Base-by-base conservation (phyloP, 495 filamentous ascomycete species). In the Penicillium goetzii region DNA sequence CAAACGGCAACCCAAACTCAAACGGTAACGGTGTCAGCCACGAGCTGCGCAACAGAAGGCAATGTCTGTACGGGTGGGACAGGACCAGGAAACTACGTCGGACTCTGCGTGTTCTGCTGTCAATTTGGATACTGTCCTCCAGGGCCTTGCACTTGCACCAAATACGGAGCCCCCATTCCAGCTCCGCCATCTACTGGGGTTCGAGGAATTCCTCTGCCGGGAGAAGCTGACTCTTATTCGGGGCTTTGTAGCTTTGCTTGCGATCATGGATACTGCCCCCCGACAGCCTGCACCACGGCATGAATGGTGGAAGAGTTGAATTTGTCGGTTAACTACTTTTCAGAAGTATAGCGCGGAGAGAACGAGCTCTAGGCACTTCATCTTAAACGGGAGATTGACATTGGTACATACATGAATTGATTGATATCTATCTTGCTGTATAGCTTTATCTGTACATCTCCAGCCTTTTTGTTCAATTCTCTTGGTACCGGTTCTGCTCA, bases 191-290 rank as follows among this genome's bases (percentile, higher is more conserved):
- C 53, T 1, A 73, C 65, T 1, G 72, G 72, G 3, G 61, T 49
- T 2, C 60, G 59, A n/a, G 78, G 80, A 0, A 53, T 70, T 9
- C 75, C 77, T 8, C 58, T 74, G 4, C 36, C 64, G 1, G 69
- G 71, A 2, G 66, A 76, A 23, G 74, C 76, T 60, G 65, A 72
- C 25, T 72, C 72, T 0, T 81, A 81, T 56, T 41, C 69, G 6
- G 80, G 76, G 1, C 69, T 83, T 8, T 83, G 80, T 64, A 73
- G 72, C 30, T 82, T 78, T 36, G 66, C 73, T 14, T 82, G 80
- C 26, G 64, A 69, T 47, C 71, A 76, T 62, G 79, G 76, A 2
- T 82, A 80, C 55, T 81, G 78, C 59, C 80, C 80, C 2, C 53
- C 68, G 0, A 74, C 69, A 11, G 78, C 78, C 0, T 82, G 80